Base-by-base conservation (phyloP, 441 rosid genomes). In the Hura crepitans region DNA sequence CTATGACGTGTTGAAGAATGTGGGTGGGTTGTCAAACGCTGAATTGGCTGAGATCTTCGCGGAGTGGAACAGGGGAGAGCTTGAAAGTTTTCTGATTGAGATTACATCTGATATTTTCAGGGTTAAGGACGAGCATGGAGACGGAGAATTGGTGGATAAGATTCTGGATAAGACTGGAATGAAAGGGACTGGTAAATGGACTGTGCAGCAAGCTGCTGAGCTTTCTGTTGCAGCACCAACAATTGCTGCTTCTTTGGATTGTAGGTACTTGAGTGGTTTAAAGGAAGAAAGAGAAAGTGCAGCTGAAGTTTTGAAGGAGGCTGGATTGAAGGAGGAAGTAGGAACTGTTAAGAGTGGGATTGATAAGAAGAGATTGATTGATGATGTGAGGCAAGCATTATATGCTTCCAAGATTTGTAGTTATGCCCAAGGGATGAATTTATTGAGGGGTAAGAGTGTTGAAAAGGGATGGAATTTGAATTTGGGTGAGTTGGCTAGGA, bases 181-280 rank as follows among this genome's bases (percentile, higher is more conserved):
- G 98, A 93, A 93, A 76, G 98, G 98, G 5, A 91, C 98, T 0
- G 97, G 98, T n/a, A 93, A 93, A 76, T 93, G 98, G 98, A 93
- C 98, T 0, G 96, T 93, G 14, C 97, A 93, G 80, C 96, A 93
- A 73, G 97, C 97, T 1, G 97, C 98, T 0, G 97, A 93, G 82
- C 87, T 93, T 23, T 91, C 96, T 25, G 91, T 93, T 37, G 98
- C 98, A 0, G 97, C 98, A 0, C 98, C 98, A 1, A 93, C 98
- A 0, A 93, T 91, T 15, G 98, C 97, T 0, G 97, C 97, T 2
- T 91, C 96, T 0, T 79, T 93, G 81, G 98, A 93, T 75, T 87
- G 96, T 47, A 78, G 97, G 72, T 93, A 86, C 69, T 74, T 93
- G 81, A 91, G 97, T 59, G 96, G 98, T 2, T 85, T 93, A 80